phyloP scores from a whole-genome alignment of 352 stramenopile species.

The Phytophthora fragariaefolia region DNA sequence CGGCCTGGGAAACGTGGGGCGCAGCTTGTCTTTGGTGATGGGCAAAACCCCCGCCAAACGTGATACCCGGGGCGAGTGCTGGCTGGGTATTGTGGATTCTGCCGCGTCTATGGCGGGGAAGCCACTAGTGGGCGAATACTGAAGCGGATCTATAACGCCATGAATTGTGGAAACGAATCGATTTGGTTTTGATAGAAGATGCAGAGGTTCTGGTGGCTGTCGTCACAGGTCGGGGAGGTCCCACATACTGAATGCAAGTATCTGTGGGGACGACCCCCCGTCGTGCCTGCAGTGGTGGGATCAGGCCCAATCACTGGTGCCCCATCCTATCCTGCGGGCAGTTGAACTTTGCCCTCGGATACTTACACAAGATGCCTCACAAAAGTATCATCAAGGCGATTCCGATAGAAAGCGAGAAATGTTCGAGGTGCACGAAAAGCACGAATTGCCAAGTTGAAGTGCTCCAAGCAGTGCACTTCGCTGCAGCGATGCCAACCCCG shows the following conservation, averaged over 20 bases:
- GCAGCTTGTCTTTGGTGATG: conserved; percentile 40
- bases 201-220: not conserved
- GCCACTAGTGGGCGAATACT: not conserved
- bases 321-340: conserved; percentile 11
- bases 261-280: conserved; percentile 10
- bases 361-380: not conserved
- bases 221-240: not conserved
- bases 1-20: conserved; percentile 20
- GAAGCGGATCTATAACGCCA: not conserved
- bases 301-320: conserved; percentile 18
- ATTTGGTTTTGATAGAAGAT: not conserved
- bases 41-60: not conserved
- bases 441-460: conserved; percentile 19
- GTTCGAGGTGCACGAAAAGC: not conserved
- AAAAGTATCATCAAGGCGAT: not conserved
- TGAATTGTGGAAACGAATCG: not conserved
- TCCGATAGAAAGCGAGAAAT: not conserved
- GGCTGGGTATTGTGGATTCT: not conserved
- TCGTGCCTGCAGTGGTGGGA: conserved; percentile 8
- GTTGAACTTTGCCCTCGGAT: not conserved
- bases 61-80: not conserved
- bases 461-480: not conserved
- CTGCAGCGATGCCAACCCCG: too few species aligned
- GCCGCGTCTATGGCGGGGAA: conserved; percentile 1
- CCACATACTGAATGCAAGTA: not conserved